A percentile compares a stretch with the other conserved stretches of the same genome.
Conservation (phyloP, 2,329 filamentous ascomycete genomes). For the Epichloe gansuensis region DNA sequence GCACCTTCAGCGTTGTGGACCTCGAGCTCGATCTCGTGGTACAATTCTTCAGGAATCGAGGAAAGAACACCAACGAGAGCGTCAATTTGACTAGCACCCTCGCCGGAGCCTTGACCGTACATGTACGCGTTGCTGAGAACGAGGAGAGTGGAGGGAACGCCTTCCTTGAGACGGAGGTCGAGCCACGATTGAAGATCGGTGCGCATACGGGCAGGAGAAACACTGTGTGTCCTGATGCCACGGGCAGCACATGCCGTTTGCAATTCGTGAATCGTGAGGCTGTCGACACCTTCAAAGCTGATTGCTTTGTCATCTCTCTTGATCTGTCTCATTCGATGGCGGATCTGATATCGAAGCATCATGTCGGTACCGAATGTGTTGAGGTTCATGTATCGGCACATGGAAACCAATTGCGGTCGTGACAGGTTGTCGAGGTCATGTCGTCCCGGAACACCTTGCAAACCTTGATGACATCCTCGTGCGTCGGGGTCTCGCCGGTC, state of each 20-base stretch:
- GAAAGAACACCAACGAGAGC: slow-evolving; percentile 85
- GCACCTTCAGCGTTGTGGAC: slow-evolving; percentile 94
- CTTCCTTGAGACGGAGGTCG: slow-evolving; percentile 82
- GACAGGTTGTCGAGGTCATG: slow-evolving; percentile 95
- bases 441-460: slow-evolving; percentile 99
- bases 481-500: slow-evolving; percentile 80
- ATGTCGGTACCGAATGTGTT: slow-evolving; percentile 95
- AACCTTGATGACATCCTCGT: slow-evolving; percentile 91
- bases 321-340: slow-evolving; percentile 97
- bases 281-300: slow-evolving; percentile 84
- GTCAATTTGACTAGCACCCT: slow-evolving; percentile 83
- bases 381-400: slow-evolving; percentile 97
- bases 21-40: slow-evolving; percentile 98
- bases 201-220: slow-evolving; percentile 77
- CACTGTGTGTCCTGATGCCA: slow-evolving; percentile 82
- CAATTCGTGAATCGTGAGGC: slow-evolving; percentile 82
- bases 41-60: slow-evolving; percentile 92
- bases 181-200: slow-evolving; percentile 91
- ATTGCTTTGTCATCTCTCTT: slow-evolving; percentile 96
- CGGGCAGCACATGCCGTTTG: slow-evolving; percentile 86
- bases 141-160: slow-evolving; percentile 89
- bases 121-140: slow-evolving; percentile 97
- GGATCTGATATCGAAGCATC: slow-evolving; percentile 94
- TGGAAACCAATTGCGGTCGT: slow-evolving; percentile 86
- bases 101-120: slow-evolving; percentile 82